These are phyloP conservation scores for Alternaria incomplexa DNA, from an alignment of 2,329 filamentous ascomycete genomes.

Conservation along the genomic window DNA sequence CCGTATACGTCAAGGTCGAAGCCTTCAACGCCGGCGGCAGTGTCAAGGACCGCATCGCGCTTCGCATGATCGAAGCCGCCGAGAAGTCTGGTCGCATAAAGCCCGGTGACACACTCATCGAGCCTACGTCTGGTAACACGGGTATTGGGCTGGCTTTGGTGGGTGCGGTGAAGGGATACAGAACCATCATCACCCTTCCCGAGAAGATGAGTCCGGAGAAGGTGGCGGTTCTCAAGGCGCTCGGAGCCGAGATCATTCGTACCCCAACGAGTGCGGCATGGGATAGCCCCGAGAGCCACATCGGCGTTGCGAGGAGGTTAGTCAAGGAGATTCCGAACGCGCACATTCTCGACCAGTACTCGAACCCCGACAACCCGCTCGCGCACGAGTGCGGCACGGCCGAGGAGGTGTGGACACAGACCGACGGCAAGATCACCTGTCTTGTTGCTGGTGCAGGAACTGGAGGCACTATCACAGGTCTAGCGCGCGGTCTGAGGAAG, in stretches of 20 bases:
- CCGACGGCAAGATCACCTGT: constrained; percentile 78
- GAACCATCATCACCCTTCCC: constrained; percentile 96
- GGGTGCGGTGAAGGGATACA: constrained; percentile 95
- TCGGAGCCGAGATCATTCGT: constrained; percentile 96
- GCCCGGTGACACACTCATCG: constrained; percentile 95
- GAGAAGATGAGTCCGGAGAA: constrained; percentile 99
- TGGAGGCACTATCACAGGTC: constrained; percentile 90
- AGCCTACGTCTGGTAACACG: constrained; percentile 97
- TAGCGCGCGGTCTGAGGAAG: constrained; percentile 84
- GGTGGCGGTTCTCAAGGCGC: constrained; percentile 88
- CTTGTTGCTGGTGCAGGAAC: constrained; percentile 93
- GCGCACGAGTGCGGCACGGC: constrained; percentile 95
- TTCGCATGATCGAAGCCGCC: constrained; percentile 97
- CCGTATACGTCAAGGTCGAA: constrained; percentile 90
- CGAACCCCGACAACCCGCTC: constrained; percentile 86
- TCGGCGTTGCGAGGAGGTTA: constrained; percentile 87
- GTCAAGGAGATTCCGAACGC: constrained; percentile 97
- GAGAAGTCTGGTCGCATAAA: constrained; percentile 92
- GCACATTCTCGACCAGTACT: constrained; percentile 96
- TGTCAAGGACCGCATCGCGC: constrained; percentile 92
- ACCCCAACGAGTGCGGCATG: constrained; percentile 95
- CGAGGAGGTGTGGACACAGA: constrained; percentile 95
- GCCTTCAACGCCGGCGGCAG: constrained; percentile 93
- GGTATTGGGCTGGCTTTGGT: constrained; percentile 95
- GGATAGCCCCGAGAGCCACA: constrained; percentile 94